Percentiles rank a stretch among this genome's conserved stretches.
Evolutionary conservation across 2,329 filamentous ascomycete genomes (phyloP).

Genomic region (Neonectria coccinea): DNA sequence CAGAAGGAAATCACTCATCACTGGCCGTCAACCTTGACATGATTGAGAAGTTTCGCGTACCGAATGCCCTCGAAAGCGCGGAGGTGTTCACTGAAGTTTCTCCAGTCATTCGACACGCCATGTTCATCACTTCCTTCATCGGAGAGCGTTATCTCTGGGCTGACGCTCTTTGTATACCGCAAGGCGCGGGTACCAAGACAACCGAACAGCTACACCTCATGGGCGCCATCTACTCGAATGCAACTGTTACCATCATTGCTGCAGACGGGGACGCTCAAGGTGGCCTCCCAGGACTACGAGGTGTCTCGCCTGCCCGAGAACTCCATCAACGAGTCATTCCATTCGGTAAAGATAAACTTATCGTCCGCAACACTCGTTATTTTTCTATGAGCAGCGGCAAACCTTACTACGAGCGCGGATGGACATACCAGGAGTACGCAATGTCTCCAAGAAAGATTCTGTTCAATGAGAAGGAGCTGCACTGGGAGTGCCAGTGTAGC

Average conservation of each 20-base stretch:
- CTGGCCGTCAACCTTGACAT: not conserved
- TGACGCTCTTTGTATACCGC: conserved; percentile 10
- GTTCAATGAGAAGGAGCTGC: not conserved
- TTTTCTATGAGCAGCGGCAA: not conserved
- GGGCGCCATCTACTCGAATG: conserved; percentile 22
- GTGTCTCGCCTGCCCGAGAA: not conserved
- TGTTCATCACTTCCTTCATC: conserved; percentile 9
- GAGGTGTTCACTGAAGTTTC: not conserved
- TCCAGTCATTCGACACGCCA: conserved; percentile 9
- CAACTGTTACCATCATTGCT: conserved; percentile 12
- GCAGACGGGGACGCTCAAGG: conserved; percentile 14
- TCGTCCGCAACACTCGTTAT: not conserved
- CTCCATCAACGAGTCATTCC: conserved; percentile 16
- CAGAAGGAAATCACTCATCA: not conserved
- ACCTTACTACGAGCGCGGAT: conserved; percentile 23
- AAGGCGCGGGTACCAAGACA: rapidly evolving
- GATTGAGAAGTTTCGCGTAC: not conserved
- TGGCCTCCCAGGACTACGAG: not conserved
- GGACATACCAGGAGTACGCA: conserved; percentile 26
- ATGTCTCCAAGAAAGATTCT: conserved; percentile 13
- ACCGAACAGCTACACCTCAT: conserved; percentile 14
- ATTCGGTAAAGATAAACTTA: not conserved
- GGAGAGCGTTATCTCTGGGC: conserved; percentile 16
- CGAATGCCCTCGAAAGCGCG: not conserved
- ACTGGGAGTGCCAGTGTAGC: conserved; percentile 27